Evolutionary conservation across 2,329 filamentous ascomycete genomes (phyloP).

Genomic region (Exophiala phaeomuriformis): DNA sequence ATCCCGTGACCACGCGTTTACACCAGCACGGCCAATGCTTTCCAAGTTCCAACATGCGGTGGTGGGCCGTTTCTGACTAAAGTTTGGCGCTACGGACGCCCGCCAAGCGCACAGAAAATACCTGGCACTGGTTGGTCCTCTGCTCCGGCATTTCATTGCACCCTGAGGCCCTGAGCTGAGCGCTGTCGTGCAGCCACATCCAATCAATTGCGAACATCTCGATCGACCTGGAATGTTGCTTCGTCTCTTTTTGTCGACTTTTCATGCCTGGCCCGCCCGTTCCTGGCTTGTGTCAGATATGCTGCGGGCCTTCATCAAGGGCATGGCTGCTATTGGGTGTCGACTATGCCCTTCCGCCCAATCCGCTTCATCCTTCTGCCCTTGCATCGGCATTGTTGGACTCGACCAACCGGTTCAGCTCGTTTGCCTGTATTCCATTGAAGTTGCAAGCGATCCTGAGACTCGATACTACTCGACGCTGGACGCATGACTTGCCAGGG

Average conservation of each 20-base stretch:
- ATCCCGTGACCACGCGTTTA: background rate
- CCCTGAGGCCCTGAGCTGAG: background rate
- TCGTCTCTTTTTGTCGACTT: constrained; percentile 1
- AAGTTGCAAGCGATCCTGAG: no score
- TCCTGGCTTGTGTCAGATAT: constrained; percentile 9
- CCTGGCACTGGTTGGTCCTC: background rate
- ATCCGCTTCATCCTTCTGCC: background rate
- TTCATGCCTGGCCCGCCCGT: constrained; percentile 4
- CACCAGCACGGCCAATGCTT: background rate
- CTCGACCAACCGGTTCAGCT: background rate
- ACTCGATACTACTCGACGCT: no score
- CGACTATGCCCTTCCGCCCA: background rate
- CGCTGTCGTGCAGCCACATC: constrained; percentile 2
- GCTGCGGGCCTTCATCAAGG: background rate
- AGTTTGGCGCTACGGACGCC: constrained; percentile 12
- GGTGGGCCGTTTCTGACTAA: background rate
- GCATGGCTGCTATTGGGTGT: background rate
- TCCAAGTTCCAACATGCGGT: no score
- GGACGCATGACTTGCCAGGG: background rate
- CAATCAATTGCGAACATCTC: constrained; percentile 13
- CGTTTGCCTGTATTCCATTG: background rate
- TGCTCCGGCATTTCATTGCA: background rate
- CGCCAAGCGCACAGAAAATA: background rate
- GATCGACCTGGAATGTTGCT: constrained; percentile 2
- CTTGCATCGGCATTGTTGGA: background rate